These are phyloP conservation scores for Helicostylum pulchrum DNA, from an alignment of 192 early-diverging fungal genomes.

Conservation along the genomic window DNA sequence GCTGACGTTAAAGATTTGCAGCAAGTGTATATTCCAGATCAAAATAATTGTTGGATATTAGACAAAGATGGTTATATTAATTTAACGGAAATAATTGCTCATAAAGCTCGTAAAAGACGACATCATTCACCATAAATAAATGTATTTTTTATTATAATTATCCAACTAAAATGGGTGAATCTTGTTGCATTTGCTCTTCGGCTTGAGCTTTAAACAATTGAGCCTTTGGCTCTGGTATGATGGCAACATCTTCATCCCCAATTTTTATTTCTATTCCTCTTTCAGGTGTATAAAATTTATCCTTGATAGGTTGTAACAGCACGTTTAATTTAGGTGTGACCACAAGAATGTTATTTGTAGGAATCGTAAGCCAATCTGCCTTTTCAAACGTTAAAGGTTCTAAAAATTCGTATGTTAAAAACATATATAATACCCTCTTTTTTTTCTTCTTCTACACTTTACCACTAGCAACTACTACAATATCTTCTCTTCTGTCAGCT, in stretches of 20 bases:
- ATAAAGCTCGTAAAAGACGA: no score
- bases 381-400: slow-evolving; percentile 82
- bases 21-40: no score
- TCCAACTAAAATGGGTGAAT: slow-evolving; percentile 8
- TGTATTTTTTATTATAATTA: slow-evolving; percentile 1
- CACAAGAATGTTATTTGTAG: slow-evolving; percentile 70
- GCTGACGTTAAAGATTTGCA: no score
- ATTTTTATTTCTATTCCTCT: slow-evolving; percentile 25
- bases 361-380: slow-evolving; percentile 78
- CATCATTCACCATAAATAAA: no score
- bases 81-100: no score
- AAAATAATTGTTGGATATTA: no score
- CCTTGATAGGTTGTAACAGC: slow-evolving; percentile 68
- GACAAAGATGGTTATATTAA: no score
- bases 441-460: slow-evolving; percentile 1
- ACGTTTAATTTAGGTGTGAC: slow-evolving; percentile 77
- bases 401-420: slow-evolving; percentile 10
- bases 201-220: slow-evolving; percentile 19
- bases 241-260: slow-evolving; percentile 16
- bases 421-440: background rate
- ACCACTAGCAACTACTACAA: slow-evolving; percentile 70
- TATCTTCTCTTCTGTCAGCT: slow-evolving; percentile 71
- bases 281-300: slow-evolving; percentile 58
- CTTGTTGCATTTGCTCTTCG: slow-evolving; percentile 17
- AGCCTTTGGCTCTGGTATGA: slow-evolving; percentile 27